These are phyloP conservation scores for Chaetomidium leptoderma DNA, from an alignment of 495 filamentous ascomycete species.

Conservation along the genomic window DNA sequence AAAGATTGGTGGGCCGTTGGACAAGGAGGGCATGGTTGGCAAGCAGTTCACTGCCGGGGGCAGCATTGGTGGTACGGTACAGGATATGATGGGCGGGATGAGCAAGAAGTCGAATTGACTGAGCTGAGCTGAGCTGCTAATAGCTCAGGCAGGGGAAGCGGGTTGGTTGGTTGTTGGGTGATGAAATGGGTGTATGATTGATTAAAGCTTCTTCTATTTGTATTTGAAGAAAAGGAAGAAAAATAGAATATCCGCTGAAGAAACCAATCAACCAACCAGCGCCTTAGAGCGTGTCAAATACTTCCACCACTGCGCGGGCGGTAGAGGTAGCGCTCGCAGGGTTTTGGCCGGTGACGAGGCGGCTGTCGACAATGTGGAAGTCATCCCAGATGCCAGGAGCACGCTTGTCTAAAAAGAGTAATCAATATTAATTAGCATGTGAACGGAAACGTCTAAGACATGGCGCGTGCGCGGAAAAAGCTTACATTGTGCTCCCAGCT, in stretches of 20 bases:
- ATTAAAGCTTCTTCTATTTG: neutral
- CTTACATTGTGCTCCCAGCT: neutral
- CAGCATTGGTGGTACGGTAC: slow-evolving; percentile 44
- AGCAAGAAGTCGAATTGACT: slow-evolving; percentile 21
- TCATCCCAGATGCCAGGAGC: neutral
- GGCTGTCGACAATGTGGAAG: neutral
- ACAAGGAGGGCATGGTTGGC: slow-evolving; percentile 45
- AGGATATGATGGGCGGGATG: slow-evolving; percentile 32
- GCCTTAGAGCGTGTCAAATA: neutral
- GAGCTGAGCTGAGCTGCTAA: neutral
- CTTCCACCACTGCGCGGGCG: neutral
- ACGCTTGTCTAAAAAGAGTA: neutral
- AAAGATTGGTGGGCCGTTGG: slow-evolving; percentile 52
- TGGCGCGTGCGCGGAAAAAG: neutral
- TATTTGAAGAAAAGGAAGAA: neutral
- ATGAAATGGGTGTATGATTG: neutral
- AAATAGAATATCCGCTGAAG: neutral
- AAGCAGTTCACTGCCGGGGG: slow-evolving; percentile 48
- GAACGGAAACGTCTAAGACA: neutral
- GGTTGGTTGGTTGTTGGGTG: neutral
- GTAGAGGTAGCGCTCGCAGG: neutral
- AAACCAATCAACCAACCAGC: neutral
- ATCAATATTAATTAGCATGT: neutral
- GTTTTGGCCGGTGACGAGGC: neutral
- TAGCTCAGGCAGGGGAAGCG: neutral